Evolutionary conservation across 2,329 filamentous ascomycete species (phyloP).

Genomic region (Helicocarpus griseus): DNA sequence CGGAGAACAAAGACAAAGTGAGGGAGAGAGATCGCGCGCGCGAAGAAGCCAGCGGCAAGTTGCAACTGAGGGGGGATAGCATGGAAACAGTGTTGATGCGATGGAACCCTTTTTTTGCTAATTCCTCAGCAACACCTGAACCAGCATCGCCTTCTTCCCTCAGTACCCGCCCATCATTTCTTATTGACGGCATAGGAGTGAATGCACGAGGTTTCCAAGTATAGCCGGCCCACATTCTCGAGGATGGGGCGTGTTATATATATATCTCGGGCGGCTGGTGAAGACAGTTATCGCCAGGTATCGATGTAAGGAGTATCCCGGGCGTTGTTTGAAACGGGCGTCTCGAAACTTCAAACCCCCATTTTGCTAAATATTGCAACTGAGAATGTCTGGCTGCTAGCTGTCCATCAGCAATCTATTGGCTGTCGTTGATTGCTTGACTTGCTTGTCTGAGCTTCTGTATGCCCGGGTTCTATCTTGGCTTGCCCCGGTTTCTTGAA

Average conservation of each 20-base stretch:
- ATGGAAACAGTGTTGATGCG: too few species aligned
- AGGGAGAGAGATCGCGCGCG: not conserved
- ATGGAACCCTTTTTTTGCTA: too few species aligned
- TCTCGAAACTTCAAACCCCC: not conserved
- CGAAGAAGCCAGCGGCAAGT: not conserved
- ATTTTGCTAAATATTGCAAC: not conserved
- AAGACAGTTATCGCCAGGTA: not conserved
- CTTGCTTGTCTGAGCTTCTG: not conserved
- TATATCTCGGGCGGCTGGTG: slow-evolving; percentile 1
- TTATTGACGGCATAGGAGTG: too few species aligned
- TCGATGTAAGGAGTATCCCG: too few species aligned
- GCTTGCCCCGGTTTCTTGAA: not conserved
- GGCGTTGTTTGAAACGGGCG: slow-evolving; percentile 1
- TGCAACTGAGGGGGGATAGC: too few species aligned
- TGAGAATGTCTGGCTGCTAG: not conserved
- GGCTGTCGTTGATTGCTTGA: not conserved
- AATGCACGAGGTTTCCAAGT: too few species aligned
- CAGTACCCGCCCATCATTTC: too few species aligned
- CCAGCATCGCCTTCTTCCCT: too few species aligned
- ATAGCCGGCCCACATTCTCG: not conserved
- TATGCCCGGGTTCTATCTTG: not conserved
- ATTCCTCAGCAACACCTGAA: too few species aligned
- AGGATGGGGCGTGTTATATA: not conserved
- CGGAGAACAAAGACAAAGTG: too few species aligned
- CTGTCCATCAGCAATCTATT: not conserved